Evolutionary conservation across 1,284 basidiomycete species (phyloP), one percentile per base, ranked within the genome.

Genomic region (Cryptococcus sp.): DNA sequence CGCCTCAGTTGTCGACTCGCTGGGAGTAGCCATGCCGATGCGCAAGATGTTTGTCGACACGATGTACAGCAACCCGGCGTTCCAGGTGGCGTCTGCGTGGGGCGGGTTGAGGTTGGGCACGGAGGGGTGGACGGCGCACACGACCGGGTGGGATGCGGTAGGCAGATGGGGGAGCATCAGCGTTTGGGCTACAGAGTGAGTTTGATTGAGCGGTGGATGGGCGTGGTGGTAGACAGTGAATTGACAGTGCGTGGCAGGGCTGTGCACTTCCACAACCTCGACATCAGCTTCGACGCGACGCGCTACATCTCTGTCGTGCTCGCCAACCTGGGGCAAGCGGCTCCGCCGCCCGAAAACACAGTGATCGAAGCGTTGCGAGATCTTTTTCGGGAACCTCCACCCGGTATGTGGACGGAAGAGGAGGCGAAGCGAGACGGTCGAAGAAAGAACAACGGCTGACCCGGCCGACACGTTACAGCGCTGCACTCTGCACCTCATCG

Each of bases 171-270:
- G 63, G 5, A 60, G 55, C 18, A 57, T 67, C 35, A 59, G 55
- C 1, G 44, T 58, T 2, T 73, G 70, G 70, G 48, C 63, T 9
- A 61, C 61, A 13, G 72, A 76, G 73, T 75, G 50, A 59, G 73
- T 58, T 23, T 2, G 35, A 7, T 18, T 20, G 35, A 1, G 23
- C 36, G n/a, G n/a, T 21, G 18, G 11, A 37, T 23, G n/a, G 20
- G 11, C 16, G 18, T n/a, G n/a, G n/a, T n/a, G n/a, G n/a, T n/a
- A n/a, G n/a, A n/a, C n/a, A n/a, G 28, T 33, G 28, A 33, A 9
- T 9, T 33, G 28, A 33, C 28, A 9, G 4, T 4, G 9, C 28
- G 28, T 9, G 28, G 2, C 39, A 69, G 69, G 53, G 53, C 62
- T 1, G 54, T 61, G n/a, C 69, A 61, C 40, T 68, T 69, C 40